These are phyloP conservation scores for Chlamydomonas sp. DNA, from an alignment of 139 green algal species.

Conservation along the genomic window DNA sequence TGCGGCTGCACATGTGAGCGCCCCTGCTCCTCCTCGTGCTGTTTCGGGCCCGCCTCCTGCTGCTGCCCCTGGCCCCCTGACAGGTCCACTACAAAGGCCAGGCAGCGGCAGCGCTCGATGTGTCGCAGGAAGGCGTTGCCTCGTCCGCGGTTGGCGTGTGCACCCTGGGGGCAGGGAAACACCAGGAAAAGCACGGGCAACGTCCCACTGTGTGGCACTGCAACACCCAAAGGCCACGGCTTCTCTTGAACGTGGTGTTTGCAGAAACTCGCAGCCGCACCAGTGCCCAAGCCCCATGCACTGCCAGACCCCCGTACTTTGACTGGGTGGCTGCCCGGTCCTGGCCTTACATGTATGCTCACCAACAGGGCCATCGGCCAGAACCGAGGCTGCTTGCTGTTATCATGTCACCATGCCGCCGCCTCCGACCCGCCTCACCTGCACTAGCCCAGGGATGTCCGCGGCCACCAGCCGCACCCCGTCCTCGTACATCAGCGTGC, in stretches of 20 bases:
- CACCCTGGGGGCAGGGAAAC: slow-evolving; percentile 19
- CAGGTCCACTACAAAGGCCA: slow-evolving; percentile 77
- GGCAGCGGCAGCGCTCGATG: slow-evolving; percentile 62
- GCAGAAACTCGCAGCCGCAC: too few relatives aligned
- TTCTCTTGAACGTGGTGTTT: too few relatives aligned
- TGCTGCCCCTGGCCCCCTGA: background rate
- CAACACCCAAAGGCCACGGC: too few relatives aligned
- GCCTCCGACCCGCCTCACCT: background rate
- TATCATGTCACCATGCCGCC: background rate
- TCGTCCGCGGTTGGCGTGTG: slow-evolving; percentile 57
- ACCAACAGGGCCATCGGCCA: too few relatives aligned
- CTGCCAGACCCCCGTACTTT: too few relatives aligned
- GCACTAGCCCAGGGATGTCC: slow-evolving; percentile 78
- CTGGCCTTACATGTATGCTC: too few relatives aligned
- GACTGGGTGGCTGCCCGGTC: too few relatives aligned
- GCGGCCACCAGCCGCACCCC: slow-evolving; percentile 51
- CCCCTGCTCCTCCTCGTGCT: background rate
- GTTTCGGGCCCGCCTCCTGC: background rate
- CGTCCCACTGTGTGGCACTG: too few relatives aligned
- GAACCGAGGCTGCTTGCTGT: too few relatives aligned
- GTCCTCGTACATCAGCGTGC: slow-evolving; percentile 49
- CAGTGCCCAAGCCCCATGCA: too few relatives aligned
- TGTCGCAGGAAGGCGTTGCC: slow-evolving; percentile 81
- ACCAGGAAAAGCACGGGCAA: background rate
- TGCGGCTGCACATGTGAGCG: too few relatives aligned